A percentile compares a stretch with the other conserved stretches of the same genome.
Conservation (phyloP, 129 eudicot genomes). For the Pseudognaphalium luteoalbum region DNA sequence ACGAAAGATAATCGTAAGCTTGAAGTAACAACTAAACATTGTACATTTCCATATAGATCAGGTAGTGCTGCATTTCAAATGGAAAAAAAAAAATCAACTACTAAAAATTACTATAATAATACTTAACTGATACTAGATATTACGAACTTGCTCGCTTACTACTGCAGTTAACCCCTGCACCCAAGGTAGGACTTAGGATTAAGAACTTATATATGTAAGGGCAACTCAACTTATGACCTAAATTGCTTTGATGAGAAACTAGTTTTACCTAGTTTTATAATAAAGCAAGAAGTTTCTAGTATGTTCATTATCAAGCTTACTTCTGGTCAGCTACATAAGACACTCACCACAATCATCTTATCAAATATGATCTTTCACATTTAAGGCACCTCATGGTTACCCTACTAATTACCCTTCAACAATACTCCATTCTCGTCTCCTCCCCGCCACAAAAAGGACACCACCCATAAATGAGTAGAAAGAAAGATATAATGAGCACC, state of each 20-base stretch:
- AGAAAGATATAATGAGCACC: not conserved
- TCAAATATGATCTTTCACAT: not conserved
- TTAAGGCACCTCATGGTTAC: constrained; percentile 7
- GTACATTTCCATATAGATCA: not conserved
- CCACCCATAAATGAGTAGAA: not conserved
- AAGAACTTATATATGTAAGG: not conserved
- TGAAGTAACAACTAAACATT: not conserved
- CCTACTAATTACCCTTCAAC: not conserved
- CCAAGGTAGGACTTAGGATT: not conserved
- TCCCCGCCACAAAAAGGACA: not conserved
- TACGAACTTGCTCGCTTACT: constrained; percentile 2
- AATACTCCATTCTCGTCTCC: not conserved
- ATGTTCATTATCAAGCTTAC: constrained; percentile 12
- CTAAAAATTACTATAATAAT: not conserved
- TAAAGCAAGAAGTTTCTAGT: not conserved
- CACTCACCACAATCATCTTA: not conserved
- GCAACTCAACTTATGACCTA: not conserved
- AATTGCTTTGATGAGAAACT: not conserved
- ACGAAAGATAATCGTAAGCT: not conserved
- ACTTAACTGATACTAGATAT: not conserved
- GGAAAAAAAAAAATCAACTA: not conserved
- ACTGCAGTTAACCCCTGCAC: not conserved
- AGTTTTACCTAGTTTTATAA: not conserved
- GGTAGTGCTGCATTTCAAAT: not conserved
- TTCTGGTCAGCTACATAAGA: constrained; percentile 5